Evolutionary conservation across 495 filamentous ascomycete genomes (phyloP), one percentile per base, ranked within the genome.

Genomic region (Lindgomyces ingoldianus): DNA sequence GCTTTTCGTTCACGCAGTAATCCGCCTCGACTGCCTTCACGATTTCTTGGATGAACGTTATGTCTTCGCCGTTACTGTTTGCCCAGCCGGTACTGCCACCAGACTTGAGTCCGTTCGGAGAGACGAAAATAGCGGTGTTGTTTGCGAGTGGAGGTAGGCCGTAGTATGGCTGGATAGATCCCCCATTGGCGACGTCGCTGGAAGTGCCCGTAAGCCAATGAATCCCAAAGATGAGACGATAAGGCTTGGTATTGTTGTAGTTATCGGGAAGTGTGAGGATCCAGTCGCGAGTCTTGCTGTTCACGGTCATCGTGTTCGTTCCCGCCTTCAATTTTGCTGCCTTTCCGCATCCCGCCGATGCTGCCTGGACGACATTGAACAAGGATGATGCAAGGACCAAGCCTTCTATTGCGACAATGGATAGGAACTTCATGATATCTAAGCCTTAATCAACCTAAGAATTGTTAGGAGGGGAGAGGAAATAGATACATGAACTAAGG

Each of bases 1-100:
- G 72, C 42, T 63, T 74, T 41, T 72, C 60, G 55, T 83, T 75
- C 6, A 82, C 65, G 66, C 81, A 83, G 42, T 81, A 74, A 22
- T 76, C 77, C 41, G 58, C 67, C 44, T 79, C 75, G 18, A 79
- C 50, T 14, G 70, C 64, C 57, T 76, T 60, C 36, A 79, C 65
- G 25, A 82, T 66, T 26, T 71, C 21, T 42, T 76, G 70, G 44
- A 79, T 74, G 55, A 82, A 79, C 3, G 72, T 67, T 1, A 81
- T 70, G 33, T 81, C 79, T n/a, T 78, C 74, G 39, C 76, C 76
- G 16, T 64, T 70, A 1, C 50, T 62, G 69, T 81, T 81, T n/a
- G 30, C 74, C 79, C 78, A 81, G 12, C 78, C 78, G 48, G 74
- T 75, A 27, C 46, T 49, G 3, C 46, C 46, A 49, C 27, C 46